Evolutionary conservation across 352 stramenopile species (phyloP).

Genomic region (Globisporangium radiosum): DNA sequence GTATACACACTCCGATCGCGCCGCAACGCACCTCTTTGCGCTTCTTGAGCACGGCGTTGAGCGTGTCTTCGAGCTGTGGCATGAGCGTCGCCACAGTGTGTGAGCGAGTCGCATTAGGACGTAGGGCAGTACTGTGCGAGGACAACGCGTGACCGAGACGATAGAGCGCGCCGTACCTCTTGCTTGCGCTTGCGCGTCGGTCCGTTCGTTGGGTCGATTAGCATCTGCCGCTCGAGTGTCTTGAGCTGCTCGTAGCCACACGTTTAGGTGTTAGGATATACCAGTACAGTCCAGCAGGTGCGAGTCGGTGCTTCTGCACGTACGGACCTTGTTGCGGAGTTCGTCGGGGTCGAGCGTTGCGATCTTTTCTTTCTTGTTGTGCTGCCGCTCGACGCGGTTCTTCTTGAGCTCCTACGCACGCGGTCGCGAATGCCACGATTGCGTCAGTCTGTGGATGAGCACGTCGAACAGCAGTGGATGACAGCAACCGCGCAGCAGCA

Average conservation of each 20-base stretch:
- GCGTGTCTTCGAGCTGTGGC: constrained; percentile 55
- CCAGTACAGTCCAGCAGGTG: too few relatives aligned
- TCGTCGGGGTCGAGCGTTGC: constrained; percentile 46
- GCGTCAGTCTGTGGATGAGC: background rate
- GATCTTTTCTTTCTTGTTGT: constrained; percentile 56
- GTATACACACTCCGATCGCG: background rate
- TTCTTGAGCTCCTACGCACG: constrained; percentile 61
- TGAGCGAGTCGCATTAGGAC: background rate
- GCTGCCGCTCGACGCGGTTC: constrained; percentile 48
- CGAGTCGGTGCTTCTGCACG: too few relatives aligned
- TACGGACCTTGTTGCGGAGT: constrained; percentile 34
- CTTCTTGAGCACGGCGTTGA: constrained; percentile 62
- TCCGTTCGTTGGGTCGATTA: constrained; percentile 56
- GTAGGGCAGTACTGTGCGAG: background rate
- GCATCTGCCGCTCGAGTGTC: constrained; percentile 51
- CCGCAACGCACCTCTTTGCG: constrained; percentile 35
- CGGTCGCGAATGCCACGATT: too few relatives aligned
- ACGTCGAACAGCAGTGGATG: background rate
- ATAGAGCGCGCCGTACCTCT: constrained; percentile 19
- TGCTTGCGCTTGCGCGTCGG: constrained; percentile 69
- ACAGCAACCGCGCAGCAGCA: background rate
- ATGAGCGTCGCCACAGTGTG: background rate
- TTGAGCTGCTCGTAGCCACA: constrained; percentile 29
- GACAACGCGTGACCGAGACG: background rate
- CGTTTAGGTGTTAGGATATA: too few relatives aligned